Evolutionary conservation across 2,329 filamentous ascomycete species (phyloP), one percentile per base, ranked within the genome.

Genomic region (Paradendryphiella salina): DNA sequence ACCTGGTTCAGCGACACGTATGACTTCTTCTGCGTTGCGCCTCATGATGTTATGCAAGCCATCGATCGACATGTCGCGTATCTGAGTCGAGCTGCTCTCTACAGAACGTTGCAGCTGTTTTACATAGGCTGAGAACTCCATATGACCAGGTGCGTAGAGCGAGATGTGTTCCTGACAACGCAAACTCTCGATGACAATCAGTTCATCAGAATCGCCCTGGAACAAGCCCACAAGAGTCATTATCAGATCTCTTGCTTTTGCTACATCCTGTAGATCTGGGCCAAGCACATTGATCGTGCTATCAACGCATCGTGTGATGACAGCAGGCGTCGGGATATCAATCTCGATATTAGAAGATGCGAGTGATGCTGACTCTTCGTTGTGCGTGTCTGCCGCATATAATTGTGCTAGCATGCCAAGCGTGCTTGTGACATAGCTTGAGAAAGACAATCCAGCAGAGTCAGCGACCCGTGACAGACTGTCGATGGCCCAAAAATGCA

Each of bases 241-340:
- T 42, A 97, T 94, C 46, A 99, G 81, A 67, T 96, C 92, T 59
- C 94, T 81, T n/a, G 90, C 89, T 74, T 96, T 96, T 3, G 85
- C 85, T 58, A 94, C 85, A 65, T 97, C 94, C 72, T 97, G 94
- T 17, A 99, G 77, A 73, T 99, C 95, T 0, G 94, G 94, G 0
- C 94, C 94, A 9, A 99, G 81, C 8, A 99, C 94, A 62, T 97
- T 97, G 75, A 99, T 91, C 18, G 96, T 80, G n/a, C 92, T 94
- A 73, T 97, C 92, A 23, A 96, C 86, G 61, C 90, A 96, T 62
- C 90, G 86, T 26, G 89, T 88, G 54, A 97, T 86, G 1, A 91
- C 88, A 15, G 90, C 86, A 1, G 88, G 84, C 0, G 93, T 93
- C 5, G 90, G 86, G 18, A 92, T 80, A 48, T 94, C 90, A 63